A percentile compares a stretch with the other conserved stretches of the same genome.
Evolutionary conservation across 106 monocot species (phyloP).

Genomic region (Acorus gramineus): DNA sequence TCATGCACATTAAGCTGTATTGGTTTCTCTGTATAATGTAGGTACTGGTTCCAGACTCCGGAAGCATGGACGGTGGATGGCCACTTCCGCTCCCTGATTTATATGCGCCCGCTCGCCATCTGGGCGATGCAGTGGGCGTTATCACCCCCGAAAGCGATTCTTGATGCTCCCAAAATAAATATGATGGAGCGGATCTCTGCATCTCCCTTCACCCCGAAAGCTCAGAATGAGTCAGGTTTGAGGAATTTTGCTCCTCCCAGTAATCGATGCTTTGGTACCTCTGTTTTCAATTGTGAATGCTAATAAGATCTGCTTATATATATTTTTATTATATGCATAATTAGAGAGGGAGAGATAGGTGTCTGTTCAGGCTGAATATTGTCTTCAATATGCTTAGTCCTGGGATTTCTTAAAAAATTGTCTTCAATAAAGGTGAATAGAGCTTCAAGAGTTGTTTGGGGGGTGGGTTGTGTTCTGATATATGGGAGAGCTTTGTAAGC

Average conservation of each 20-base stretch:
- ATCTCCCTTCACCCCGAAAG: slow-evolving; percentile 36
- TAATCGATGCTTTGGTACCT: slow-evolving; percentile 38
- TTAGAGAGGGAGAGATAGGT: no score
- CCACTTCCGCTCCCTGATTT: slow-evolving; percentile 80
- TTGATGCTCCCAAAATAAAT: slow-evolving; percentile 72
- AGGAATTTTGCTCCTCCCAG: slow-evolving; percentile 50
- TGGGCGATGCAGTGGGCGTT: slow-evolving; percentile 99
- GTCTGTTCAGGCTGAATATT: no score
- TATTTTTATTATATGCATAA: no score
- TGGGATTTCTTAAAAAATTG: no score
- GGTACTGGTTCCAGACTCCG: slow-evolving; percentile 98
- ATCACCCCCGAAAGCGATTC: slow-evolving; percentile 74
- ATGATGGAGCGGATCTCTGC: slow-evolving; percentile 78
- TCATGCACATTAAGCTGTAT: no score
- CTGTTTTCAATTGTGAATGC: slow-evolving; percentile 79
- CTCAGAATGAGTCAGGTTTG: slow-evolving; percentile 29
- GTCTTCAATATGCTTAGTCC: no score
- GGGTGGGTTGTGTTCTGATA: no score
- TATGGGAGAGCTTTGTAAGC: no score
- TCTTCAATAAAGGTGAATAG: no score
- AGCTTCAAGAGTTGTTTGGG: no score
- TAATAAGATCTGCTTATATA: slow-evolving; percentile 11
- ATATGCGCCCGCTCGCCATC: slow-evolving; percentile 97
- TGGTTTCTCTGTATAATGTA: slow-evolving; percentile 6
- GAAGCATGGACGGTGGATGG: slow-evolving; percentile 98